Base-by-base conservation (phyloP, 2,329 filamentous ascomycete genomes). In the Alternaria metachromatica region DNA sequence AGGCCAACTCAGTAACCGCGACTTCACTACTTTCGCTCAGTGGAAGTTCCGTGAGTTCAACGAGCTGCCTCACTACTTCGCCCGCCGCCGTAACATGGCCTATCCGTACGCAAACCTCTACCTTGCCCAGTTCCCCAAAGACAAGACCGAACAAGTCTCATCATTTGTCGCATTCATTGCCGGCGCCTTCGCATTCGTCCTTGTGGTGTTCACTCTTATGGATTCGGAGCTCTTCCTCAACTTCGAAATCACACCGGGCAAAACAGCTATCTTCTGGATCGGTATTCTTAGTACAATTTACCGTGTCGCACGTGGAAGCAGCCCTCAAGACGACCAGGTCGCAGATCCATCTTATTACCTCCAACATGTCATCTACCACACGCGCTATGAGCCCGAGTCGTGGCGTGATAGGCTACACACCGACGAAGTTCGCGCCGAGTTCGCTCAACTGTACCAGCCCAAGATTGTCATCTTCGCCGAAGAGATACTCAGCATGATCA, bases 31-130 rank as follows among this genome's bases (percentile, higher is more conserved):
- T 1, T 87, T 97, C 55, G 96, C 96, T 0, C 92, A 97, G 78
- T 99, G 96, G 96, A 98, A 97, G 74, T 97, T 99, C 67, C 90
- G 96, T 51, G 95, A 98, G 78, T 99, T 98, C 85, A 99, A 99
- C 74, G 96, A 99, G 79, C 86, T 99, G 1, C 91, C 91, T 60
- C 96, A 99, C 79, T 86, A 98, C 3, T 99, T 98, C 73, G 88
- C 94, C 64, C 92, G 95, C 68, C 89, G 96, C 20, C 85, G 95
- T 45, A 94, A 97, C 68, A 96, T 98, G 91, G 97, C 96, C 0
- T 94, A 96, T 75, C 94, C 95, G 0, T 97, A 93, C 77, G 95
- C 96, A 3, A 93, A 91, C 33, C 89, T 93, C 51, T 99, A 99
- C 74, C 87, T 99, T 25, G 93, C 97, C 68, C 95, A 98, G 69